Evolutionary conservation across 768 basidiomycete genomes (phyloP).

Genomic region (Hypsizygus marmoreus): DNA sequence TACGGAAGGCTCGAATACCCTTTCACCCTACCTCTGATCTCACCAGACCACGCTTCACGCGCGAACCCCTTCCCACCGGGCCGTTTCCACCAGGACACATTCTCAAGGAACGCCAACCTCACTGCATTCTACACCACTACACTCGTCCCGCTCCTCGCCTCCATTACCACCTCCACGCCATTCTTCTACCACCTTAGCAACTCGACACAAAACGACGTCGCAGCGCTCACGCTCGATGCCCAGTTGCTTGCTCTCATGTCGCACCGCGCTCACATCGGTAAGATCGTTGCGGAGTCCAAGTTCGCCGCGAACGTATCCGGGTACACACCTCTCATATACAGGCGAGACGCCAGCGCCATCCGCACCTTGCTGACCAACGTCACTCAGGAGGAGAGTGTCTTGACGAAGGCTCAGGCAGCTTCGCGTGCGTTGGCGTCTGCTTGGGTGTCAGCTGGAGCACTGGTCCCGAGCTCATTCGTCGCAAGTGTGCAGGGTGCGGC

Average conservation of each 20-base stretch:
- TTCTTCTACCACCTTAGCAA: constrained; percentile 11
- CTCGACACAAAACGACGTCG: background rate
- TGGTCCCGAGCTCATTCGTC: constrained; percentile 1
- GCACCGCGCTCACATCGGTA: constrained; percentile 14
- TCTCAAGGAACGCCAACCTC: constrained; percentile 9
- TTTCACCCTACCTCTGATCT: constrained; percentile 10
- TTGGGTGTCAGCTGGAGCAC: background rate
- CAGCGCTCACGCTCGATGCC: constrained; percentile 10
- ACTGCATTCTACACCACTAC: constrained; percentile 11
- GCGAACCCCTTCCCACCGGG: constrained; percentile 8
- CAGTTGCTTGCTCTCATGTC: constrained; percentile 11
- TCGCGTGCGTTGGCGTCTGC: constrained; percentile 3
- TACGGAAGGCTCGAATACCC: constrained; percentile 17
- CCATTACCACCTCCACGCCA: constrained; percentile 1
- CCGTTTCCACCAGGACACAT: constrained; percentile 15
- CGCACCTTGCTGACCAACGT: constrained; percentile 8
- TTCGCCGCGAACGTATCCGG: constrained; percentile 4
- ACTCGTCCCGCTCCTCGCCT: constrained; percentile 8
- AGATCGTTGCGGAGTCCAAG: constrained; percentile 13
- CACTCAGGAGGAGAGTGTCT: constrained; percentile 9
- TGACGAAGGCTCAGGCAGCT: constrained; percentile 3
- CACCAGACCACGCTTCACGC: constrained; percentile 7
- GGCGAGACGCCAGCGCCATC: constrained; percentile 1
- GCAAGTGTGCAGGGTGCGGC: constrained; percentile 3
- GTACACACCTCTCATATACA: constrained; percentile 6